These are phyloP conservation scores for Rauvolfia tetraphylla DNA, from an alignment of 257 asterid species.

Conservation along the genomic window DNA sequence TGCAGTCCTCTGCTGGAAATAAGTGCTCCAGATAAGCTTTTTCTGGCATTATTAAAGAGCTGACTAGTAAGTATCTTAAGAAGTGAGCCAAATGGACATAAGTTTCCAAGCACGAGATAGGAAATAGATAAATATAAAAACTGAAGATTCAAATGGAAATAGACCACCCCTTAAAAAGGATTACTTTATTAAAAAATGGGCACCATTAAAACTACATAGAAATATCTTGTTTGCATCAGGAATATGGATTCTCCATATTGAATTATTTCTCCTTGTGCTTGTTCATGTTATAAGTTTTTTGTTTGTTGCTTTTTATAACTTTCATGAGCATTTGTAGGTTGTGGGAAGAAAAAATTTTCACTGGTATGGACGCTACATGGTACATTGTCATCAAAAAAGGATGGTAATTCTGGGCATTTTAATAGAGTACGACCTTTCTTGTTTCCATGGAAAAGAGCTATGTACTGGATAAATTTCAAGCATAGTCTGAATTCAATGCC, in stretches of 20 bases:
- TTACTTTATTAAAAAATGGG: background rate
- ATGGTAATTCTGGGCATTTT: slow-evolving; percentile 36
- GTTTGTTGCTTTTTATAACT: background rate
- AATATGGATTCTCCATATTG: background rate
- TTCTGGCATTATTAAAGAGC: background rate
- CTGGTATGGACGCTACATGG: slow-evolving; percentile 74
- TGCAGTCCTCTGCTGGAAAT: background rate
- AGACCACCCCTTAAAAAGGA: background rate
- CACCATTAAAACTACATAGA: background rate
- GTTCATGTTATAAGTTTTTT: background rate
- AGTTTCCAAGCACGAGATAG: background rate
- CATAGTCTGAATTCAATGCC: slow-evolving; percentile 39
- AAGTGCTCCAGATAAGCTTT: background rate
- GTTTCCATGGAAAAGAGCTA: slow-evolving; percentile 69
- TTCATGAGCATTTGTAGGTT: slow-evolving; percentile 34
- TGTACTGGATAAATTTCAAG: slow-evolving; percentile 47
- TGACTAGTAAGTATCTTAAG: background rate
- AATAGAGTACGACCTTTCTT: slow-evolving; percentile 48
- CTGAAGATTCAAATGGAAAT: background rate
- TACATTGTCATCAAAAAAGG: slow-evolving; percentile 42
- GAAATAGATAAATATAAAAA: background rate
- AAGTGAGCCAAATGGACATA: background rate
- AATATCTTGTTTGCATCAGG: background rate
- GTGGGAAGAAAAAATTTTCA: slow-evolving; percentile 50
- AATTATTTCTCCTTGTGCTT: background rate